A percentile compares a stretch with the other conserved stretches of the same genome.
Conservation (phyloP, 257 asterid genomes). For the Solanum paucissectum region DNA sequence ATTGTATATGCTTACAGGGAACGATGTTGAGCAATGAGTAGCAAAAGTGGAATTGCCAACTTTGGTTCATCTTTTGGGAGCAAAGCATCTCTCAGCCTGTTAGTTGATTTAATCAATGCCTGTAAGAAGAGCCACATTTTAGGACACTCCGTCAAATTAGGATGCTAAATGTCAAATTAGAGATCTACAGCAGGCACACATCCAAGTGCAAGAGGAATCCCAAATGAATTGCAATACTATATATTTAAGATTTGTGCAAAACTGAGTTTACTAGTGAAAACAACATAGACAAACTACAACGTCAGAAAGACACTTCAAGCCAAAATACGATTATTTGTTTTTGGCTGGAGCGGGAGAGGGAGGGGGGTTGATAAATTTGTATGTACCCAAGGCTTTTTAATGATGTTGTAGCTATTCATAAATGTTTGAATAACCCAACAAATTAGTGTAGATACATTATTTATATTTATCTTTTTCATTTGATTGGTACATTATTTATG, state of each 20-base stretch:
- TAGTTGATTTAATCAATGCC: conserved; percentile 93
- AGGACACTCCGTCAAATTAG: not conserved
- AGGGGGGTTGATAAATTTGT: not conserved
- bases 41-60: conserved; percentile 86
- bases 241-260: not conserved
- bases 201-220: not conserved
- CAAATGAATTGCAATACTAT: not conserved
- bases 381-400: not conserved
- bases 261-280: not conserved
- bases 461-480: not conserved
- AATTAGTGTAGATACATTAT: not conserved
- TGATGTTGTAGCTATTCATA: not conserved
- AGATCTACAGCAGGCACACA: not conserved
- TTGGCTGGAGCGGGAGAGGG: not conserved
- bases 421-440: not conserved
- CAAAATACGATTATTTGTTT: not conserved
- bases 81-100: conserved; percentile 87
- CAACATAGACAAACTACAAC: not conserved
- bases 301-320: not conserved
- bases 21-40: conserved; percentile 93
- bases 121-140: conserved; percentile 20
- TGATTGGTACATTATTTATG: not conserved
- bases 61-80: conserved; percentile 87
- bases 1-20: conserved; percentile 54
- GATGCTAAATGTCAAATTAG: not conserved